These are phyloP conservation scores for Beauveria caledonica DNA, from an alignment of 2,329 filamentous ascomycete genomes.

Conservation along the genomic window DNA sequence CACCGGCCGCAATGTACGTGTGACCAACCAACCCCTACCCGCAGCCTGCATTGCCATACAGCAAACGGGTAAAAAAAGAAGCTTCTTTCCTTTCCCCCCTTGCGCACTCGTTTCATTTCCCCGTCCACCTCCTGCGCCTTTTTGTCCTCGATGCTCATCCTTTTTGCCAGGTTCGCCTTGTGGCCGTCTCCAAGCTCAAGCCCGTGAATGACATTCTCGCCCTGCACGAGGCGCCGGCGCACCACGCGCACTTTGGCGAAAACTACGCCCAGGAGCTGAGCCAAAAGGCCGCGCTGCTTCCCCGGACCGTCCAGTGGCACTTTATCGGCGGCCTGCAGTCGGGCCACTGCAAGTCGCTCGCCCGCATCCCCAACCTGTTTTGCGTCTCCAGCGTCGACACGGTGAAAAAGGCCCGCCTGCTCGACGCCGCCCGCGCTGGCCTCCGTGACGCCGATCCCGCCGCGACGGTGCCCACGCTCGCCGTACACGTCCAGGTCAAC, in stretches of 20 bases:
- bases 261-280: slow-evolving; percentile 90
- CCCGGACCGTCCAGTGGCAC: slow-evolving; percentile 76
- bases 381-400: slow-evolving; percentile 87
- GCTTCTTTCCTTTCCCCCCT: background rate
- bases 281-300: slow-evolving; percentile 77
- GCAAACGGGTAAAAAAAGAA: background rate
- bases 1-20: slow-evolving; percentile 45
- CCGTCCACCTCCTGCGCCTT: background rate
- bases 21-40: background rate
- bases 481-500: slow-evolving; percentile 89
- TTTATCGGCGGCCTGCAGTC: slow-evolving; percentile 94
- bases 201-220: slow-evolving; percentile 85
- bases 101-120: background rate
- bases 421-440: slow-evolving; percentile 67
- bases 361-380: slow-evolving; percentile 81
- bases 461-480: slow-evolving; percentile 37
- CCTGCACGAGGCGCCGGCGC: slow-evolving; percentile 54
- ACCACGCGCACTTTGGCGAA: slow-evolving; percentile 81
- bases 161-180: slow-evolving; percentile 61
- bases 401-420: slow-evolving; percentile 73
- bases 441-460: slow-evolving; percentile 34
- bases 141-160: background rate
- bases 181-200: slow-evolving; percentile 95
- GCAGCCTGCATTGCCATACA: background rate
- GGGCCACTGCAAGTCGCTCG: slow-evolving; percentile 79